Evolutionary conservation across 78 protist species (phyloP).

Genomic region (Chrysochromulina parva): DNA sequence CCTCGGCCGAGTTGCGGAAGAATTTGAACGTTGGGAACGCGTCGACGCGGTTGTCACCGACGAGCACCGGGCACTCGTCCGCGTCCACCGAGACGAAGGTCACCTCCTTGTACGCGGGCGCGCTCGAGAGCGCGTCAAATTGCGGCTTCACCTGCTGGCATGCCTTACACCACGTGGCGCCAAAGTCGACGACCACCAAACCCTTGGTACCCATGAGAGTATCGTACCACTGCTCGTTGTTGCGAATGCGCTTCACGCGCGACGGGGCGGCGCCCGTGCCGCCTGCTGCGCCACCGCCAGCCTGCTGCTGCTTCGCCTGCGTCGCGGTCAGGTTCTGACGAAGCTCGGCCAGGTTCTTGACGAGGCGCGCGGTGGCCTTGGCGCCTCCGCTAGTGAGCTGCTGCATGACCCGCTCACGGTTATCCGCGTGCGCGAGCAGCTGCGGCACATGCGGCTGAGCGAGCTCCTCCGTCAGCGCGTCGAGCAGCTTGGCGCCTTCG

Average conservation of each 20-base stretch:
- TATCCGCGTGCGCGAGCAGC: neutral
- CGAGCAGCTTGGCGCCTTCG: neutral
- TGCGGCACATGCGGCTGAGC: neutral
- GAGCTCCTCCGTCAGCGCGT: neutral
- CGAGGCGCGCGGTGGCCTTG: no score
- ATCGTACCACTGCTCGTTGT: neutral
- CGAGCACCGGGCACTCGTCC: neutral
- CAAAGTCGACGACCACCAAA: neutral
- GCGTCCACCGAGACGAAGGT: neutral
- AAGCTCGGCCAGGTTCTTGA: no score
- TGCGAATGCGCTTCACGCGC: no score
- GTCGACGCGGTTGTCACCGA: neutral
- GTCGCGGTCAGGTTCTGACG: no score
- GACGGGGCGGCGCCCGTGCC: no score
- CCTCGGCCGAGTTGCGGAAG: neutral
- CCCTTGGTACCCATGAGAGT: neutral
- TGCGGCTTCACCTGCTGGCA: neutral
- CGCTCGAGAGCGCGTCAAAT: neutral
- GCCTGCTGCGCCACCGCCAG: no score
- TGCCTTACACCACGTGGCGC: slow-evolving; percentile 9
- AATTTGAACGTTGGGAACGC: slow-evolving; percentile 2
- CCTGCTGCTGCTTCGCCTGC: no score
- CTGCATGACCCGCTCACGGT: neutral
- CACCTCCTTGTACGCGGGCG: neutral
- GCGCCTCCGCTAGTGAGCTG: no score